phyloP scores from a whole-genome alignment of 1,284 basidiomycete species.

The Ustilago sp. region DNA sequence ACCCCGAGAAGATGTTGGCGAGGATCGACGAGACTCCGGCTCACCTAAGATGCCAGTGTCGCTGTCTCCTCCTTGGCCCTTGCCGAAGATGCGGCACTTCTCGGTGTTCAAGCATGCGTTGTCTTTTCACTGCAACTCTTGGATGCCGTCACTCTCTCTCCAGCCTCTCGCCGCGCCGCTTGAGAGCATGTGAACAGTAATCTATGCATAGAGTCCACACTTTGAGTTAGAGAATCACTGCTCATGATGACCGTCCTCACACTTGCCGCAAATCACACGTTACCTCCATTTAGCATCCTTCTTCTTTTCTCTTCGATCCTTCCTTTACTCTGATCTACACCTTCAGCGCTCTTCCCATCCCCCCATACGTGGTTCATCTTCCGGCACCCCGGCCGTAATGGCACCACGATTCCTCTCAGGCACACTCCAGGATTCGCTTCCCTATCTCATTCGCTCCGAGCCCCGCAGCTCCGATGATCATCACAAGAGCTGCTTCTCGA shows the following conservation, averaged over 20 bases:
- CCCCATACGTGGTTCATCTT: not conserved
- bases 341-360: not conserved
- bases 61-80: not conserved
- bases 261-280: not conserved
- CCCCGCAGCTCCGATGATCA: not conserved
- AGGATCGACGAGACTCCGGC: not conserved
- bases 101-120: slow-evolving; percentile 12
- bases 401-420: not conserved
- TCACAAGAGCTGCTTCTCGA: not conserved
- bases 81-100: not conserved
- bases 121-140: not conserved
- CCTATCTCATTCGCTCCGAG: slow-evolving; percentile 11
- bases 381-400: not conserved
- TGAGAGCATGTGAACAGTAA: slow-evolving; percentile 1
- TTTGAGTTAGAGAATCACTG: not conserved
- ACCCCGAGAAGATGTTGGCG: not conserved
- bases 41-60: slow-evolving; percentile 3
- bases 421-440: not conserved
- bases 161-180: not conserved
- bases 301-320: not conserved
- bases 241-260: not conserved
- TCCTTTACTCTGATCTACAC: not conserved
- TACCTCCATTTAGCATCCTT: not conserved
- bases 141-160: not conserved
- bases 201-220: not conserved